Conservation (phyloP, 495 filamentous ascomycete species). For the Trichocladium antarcticum region DNA sequence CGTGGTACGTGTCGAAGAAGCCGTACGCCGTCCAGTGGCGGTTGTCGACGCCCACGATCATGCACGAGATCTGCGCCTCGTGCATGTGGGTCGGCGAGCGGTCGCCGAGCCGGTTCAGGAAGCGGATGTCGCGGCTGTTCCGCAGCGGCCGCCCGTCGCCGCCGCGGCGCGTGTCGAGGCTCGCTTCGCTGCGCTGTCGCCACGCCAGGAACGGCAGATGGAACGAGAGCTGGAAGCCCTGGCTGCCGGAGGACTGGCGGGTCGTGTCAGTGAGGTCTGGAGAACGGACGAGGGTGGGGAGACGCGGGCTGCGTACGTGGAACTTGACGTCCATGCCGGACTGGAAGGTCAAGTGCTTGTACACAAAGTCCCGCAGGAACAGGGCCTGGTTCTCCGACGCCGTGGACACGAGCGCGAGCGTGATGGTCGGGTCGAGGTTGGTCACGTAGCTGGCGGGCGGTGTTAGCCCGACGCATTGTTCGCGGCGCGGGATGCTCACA, state of each 20-base stretch:
- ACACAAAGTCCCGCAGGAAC: constrained; percentile 9
- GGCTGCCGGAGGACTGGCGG: background rate
- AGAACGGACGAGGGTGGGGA: background rate
- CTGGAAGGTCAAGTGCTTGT: constrained; percentile 15
- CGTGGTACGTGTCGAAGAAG: constrained; percentile 18
- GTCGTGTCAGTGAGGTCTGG: background rate
- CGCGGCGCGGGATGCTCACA: constrained; percentile 5
- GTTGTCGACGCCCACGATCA: constrained; percentile 13
- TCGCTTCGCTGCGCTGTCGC: background rate
- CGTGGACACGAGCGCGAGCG: constrained; percentile 6
- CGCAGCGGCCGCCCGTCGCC: background rate
- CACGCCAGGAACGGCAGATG: constrained; percentile 12
- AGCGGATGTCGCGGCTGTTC: background rate
- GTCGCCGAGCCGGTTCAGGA: background rate
- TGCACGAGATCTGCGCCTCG: constrained; percentile 14
- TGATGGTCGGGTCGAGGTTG: constrained; percentile 8
- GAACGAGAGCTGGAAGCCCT: constrained; percentile 10
- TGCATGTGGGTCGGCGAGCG: constrained; percentile 3
- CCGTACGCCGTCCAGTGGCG: constrained; percentile 13
- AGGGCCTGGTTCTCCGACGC: constrained; percentile 7
- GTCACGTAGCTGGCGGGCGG: constrained; percentile 5
- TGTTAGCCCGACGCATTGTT: no score
- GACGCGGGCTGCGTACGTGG: background rate
- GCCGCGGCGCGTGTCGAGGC: background rate
- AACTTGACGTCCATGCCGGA: constrained; percentile 4